These are phyloP conservation scores for Suhomyces vadensis DNA, from an alignment of 805 yeast genomes.

Conservation along the genomic window DNA sequence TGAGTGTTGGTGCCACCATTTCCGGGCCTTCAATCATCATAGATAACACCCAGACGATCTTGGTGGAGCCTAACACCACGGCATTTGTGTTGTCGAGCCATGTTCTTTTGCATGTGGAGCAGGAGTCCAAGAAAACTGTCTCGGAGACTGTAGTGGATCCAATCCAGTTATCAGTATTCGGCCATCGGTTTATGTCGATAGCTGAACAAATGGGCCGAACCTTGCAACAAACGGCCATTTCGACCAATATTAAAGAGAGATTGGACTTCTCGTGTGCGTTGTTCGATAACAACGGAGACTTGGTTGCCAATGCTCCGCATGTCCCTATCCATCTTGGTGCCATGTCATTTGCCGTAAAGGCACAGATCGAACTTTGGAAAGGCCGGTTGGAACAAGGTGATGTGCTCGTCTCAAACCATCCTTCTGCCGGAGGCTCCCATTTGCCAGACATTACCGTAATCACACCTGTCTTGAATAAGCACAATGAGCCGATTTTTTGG, in stretches of 20 bases:
- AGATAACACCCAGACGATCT: constrained; percentile 31
- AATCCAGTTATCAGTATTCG: constrained; percentile 41
- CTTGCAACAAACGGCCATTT: constrained; percentile 46
- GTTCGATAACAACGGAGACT: constrained; percentile 42
- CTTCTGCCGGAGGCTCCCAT: constrained; percentile 45
- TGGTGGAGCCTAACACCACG: constrained; percentile 33
- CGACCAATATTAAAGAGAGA: constrained; percentile 47
- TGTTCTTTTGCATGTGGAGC: constrained; percentile 22
- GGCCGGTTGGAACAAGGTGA: constrained; percentile 43
- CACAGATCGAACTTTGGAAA: constrained; percentile 41
- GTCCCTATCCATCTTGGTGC: constrained; percentile 49
- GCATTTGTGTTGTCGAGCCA: constrained; percentile 32
- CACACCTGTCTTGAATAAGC: constrained; percentile 72
- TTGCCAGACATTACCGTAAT: constrained; percentile 74
- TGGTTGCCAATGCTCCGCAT: constrained; percentile 50
- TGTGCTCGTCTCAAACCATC: constrained; percentile 46
- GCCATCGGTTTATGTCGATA: constrained; percentile 57
- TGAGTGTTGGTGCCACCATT: constrained; percentile 23
- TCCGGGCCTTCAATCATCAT: constrained; percentile 36
- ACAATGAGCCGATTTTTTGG: constrained; percentile 66
- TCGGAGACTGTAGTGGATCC: constrained; percentile 34
- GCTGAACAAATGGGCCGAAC: constrained; percentile 57
- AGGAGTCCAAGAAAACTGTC: constrained; percentile 22
- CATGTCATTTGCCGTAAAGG: constrained; percentile 48
- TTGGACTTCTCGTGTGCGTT: constrained; percentile 49